phyloP scores from a whole-genome alignment of 192 early-diverging fungal species.

The Coemansia sp. region DNA sequence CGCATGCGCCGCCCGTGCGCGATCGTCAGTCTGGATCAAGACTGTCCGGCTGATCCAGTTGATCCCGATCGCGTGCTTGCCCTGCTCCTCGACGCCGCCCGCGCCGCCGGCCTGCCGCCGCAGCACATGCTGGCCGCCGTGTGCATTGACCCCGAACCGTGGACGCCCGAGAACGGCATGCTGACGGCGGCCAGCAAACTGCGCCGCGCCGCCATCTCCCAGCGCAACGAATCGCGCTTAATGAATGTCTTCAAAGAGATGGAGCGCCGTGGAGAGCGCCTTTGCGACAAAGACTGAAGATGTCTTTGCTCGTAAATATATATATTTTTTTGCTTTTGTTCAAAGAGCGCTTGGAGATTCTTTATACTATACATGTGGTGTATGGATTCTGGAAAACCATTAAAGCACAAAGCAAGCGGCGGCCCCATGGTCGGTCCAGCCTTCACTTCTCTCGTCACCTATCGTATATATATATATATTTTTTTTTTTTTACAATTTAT shows the following conservation, averaged over 20 bases:
- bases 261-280: not conserved
- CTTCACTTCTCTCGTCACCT: too few relatives aligned
- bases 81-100: conserved; percentile 49
- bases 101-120: conserved; percentile 61
- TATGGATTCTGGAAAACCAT: too few relatives aligned
- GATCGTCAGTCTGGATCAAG: conserved; percentile 62
- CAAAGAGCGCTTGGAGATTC: too few relatives aligned
- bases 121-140: conserved; percentile 71
- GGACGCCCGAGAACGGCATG: conserved; percentile 84
- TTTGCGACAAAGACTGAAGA: too few relatives aligned
- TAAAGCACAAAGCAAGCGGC: too few relatives aligned
- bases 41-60: not conserved
- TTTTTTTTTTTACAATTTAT: too few relatives aligned
- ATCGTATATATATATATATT: too few relatives aligned
- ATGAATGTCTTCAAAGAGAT: conserved; percentile 17
- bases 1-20: conserved; percentile 69
- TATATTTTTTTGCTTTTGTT: conserved; percentile 1
- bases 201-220: conserved; percentile 72
- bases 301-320: too few relatives aligned
- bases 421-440: too few relatives aligned
- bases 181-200: conserved; percentile 96
- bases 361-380: too few relatives aligned
- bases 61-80: not conserved
- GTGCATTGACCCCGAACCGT: conserved; percentile 68
- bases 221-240: conserved; percentile 52